These are phyloP conservation scores for Pistacia vera DNA, from an alignment of 345 rosid species.

Conservation along the genomic window DNA sequence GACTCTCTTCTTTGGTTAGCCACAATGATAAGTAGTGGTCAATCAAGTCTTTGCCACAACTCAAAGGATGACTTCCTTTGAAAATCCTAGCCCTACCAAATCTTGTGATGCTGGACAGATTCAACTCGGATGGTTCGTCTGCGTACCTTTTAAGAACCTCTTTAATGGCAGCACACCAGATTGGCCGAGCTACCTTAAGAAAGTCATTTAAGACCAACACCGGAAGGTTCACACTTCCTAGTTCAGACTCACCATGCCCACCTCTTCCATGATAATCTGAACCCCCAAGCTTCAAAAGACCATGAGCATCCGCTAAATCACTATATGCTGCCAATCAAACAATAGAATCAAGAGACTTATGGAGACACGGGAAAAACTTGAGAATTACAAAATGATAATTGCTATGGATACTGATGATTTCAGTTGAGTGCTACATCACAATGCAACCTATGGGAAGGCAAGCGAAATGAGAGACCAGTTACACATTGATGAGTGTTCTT, in stretches of 20 bases:
- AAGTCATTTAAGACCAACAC: conserved; percentile 60
- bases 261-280: conserved; percentile 93
- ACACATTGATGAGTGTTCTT: background rate
- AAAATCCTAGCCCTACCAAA: conserved; percentile 48
- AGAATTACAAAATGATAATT: background rate
- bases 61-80: conserved; percentile 42
- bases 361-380: background rate
- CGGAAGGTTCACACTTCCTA: conserved; percentile 86
- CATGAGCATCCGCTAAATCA: conserved; percentile 73
- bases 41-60: conserved; percentile 60
- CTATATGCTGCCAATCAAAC: conserved; percentile 57
- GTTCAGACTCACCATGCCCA: conserved; percentile 74
- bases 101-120: conserved; percentile 58
- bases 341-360: background rate
- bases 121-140: conserved; percentile 66
- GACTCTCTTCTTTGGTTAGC: conserved; percentile 69
- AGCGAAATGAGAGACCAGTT: background rate
- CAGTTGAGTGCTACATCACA: background rate
- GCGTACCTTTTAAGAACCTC: conserved; percentile 50
- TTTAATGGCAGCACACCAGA: conserved; percentile 78
- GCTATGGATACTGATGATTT: background rate
- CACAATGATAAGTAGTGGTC: conserved; percentile 59
- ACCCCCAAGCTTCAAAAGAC: conserved; percentile 90
- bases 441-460: background rate
- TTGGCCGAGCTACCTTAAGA: conserved; percentile 73